Evolutionary conservation across 768 basidiomycete species (phyloP), one percentile per base, ranked within the genome.

Genomic region (Udeniomyces megalosporus): DNA sequence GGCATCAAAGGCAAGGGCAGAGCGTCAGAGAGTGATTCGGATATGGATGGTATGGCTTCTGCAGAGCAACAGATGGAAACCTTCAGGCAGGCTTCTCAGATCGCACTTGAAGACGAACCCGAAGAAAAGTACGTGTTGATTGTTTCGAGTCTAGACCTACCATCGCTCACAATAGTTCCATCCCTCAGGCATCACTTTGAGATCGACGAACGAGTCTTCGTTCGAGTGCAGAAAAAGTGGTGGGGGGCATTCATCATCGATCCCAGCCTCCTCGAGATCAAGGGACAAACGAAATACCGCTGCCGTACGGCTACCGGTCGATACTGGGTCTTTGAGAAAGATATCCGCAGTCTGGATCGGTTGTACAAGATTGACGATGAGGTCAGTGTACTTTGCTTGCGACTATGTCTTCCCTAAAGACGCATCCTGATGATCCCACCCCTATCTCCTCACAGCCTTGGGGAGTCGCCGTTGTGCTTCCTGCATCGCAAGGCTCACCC

Each of bases 241-340:
- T 57, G 55, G 55, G 55, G 55, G 17, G 55, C 55, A 7, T 15
- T 38, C 34, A 57, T 57, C 55, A 57, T 28, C 26, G 55, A 17
- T 28, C 22, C 42, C 17, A 28, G 44, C 6, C 20, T 26, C 11
- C 17, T 26, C 15, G 29, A 7, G 6, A 8, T 15, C 0, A 14
- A 15, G 3, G 26, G 28, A 31, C 35, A 29, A 4, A 42, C 20
- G 22, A 8, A 20, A 1, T 57, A 57, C 15, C 15, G 42, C 12
- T 57, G 55, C 55, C 24, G 28, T 15, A 35, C 42, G 28, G 55
- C 42, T 26, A 35, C 38, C 28, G 55, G 55, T 14, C 24, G 29
- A 12, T 24, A 29, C 22, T 28, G 11, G 7, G 44, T 57, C 6
- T 15, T 3, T 35, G 42, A 57, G 28, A 38, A 46, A 1, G 46